These are phyloP conservation scores for Pseudonectria foliicola DNA, from an alignment of 2,329 filamentous ascomycete species.

Conservation along the genomic window DNA sequence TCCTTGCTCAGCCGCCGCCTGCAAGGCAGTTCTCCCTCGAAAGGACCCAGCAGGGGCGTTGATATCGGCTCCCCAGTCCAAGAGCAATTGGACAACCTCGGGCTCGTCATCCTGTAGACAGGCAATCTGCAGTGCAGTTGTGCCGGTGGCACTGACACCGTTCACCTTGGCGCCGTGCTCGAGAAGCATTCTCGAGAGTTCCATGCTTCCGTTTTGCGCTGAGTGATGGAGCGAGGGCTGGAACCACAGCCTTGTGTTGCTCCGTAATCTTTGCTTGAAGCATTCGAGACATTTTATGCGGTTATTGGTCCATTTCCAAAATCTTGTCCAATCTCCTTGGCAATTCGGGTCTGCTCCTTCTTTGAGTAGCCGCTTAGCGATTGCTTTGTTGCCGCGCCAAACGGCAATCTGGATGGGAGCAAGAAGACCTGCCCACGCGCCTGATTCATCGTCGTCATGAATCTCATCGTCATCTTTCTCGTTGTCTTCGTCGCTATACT, in stretches of 20 bases:
- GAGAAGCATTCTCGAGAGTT: too few species aligned
- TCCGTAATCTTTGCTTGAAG: background rate
- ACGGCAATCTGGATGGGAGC: background rate
- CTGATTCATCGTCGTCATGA: too few species aligned
- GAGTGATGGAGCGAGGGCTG: background rate
- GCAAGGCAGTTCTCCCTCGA: background rate
- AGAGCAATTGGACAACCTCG: background rate
- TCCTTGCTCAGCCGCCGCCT: background rate
- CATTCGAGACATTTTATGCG: background rate
- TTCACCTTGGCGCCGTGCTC: constrained; percentile 3
- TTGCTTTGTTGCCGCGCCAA: constrained; percentile 9
- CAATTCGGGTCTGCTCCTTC: constrained; percentile 23
- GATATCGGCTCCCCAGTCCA: constrained; percentile 4
- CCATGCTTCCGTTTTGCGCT: background rate
- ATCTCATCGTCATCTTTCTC: too few species aligned
- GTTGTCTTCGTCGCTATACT: too few species aligned
- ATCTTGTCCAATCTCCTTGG: too few species aligned
- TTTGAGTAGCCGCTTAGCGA: constrained; percentile 22
- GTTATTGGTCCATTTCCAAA: constrained; percentile 3
- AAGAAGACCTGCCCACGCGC: background rate
- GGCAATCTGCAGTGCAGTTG: background rate
- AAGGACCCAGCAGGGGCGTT: background rate
- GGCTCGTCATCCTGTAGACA: background rate
- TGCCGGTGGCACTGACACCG: constrained; percentile 20
- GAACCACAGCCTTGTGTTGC: too few species aligned